Evolutionary conservation across 2,329 filamentous ascomycete species (phyloP).

Genomic region (Colletotrichum siamense): DNA sequence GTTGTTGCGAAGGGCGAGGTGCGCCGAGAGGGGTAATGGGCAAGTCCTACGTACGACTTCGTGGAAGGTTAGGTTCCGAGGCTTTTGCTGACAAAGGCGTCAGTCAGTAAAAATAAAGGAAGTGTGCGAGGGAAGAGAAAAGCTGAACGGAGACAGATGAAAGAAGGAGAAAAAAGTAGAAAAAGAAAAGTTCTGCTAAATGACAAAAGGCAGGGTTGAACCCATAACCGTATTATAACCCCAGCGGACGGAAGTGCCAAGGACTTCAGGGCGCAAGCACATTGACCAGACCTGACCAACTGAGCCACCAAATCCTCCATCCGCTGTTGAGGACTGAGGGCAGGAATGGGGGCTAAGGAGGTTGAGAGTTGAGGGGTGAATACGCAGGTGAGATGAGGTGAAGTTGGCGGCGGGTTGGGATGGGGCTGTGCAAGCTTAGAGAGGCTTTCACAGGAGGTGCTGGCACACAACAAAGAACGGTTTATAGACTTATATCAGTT

Average conservation of each 20-base stretch:
- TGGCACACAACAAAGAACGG: too few species aligned
- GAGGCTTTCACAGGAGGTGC: too few species aligned
- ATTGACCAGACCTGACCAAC: neutral
- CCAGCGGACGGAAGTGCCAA: neutral
- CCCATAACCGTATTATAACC: neutral
- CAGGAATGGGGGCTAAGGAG: neutral
- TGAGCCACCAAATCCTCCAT: neutral
- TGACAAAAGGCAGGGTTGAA: neutral
- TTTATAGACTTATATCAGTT: too few species aligned
- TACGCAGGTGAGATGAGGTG: neutral
- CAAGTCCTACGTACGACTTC: too few species aligned
- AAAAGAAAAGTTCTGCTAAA: neutral
- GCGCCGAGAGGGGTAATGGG: accelerated
- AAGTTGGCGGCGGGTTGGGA: neutral
- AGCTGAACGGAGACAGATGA: too few species aligned
- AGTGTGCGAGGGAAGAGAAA: too few species aligned
- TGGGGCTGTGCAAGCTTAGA: neutral
- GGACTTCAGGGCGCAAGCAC: neutral
- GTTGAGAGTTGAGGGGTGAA: neutral
- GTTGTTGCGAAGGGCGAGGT: accelerated
- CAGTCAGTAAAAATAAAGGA: too few species aligned
- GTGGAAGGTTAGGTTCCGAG: too few species aligned
- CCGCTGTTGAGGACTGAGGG: neutral
- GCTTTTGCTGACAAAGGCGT: too few species aligned
- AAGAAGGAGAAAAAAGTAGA: too few species aligned